Percentiles rank a stretch among this genome's conserved stretches.
Conservation (phyloP, 2,329 filamentous ascomycete genomes). For the Scytalidium lignicola region DNA sequence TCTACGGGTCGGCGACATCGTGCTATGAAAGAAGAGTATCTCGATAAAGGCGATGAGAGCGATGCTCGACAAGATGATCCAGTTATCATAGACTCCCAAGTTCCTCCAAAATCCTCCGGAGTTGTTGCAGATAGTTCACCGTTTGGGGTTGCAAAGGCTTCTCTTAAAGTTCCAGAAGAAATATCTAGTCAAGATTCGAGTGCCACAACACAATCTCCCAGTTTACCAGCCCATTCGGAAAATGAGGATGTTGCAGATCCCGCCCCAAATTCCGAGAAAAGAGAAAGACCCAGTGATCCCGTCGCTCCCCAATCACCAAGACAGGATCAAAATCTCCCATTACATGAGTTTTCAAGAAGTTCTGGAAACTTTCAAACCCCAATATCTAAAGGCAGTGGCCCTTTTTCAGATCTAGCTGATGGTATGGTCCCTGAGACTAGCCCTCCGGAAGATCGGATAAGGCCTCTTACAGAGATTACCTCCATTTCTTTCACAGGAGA, state of each 20-base stretch:
- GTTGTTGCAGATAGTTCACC: background rate
- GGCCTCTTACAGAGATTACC: conserved; percentile 23
- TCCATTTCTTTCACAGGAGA: conserved; percentile 15
- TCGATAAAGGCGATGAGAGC: conserved; percentile 20
- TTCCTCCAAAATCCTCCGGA: conserved; percentile 1
- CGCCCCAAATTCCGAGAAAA: conserved; percentile 1
- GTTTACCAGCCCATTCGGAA: background rate
- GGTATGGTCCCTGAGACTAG: conserved; percentile 26
- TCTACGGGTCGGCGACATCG: conserved; percentile 17
- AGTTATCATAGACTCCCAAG: conserved; percentile 24
- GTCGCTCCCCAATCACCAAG: background rate
- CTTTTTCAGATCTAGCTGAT: conserved; percentile 7
- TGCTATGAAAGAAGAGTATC: conserved; percentile 20
- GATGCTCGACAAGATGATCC: conserved; percentile 22
- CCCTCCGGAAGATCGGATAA: conserved; percentile 14
- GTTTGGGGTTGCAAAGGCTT: background rate
- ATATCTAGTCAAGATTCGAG: background rate
- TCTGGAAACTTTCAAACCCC: background rate
- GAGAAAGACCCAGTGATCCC: conserved; percentile 1
- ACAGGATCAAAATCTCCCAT: conserved; percentile 4
- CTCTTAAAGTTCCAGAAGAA: background rate
- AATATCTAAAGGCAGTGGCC: background rate
- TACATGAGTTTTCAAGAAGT: conserved; percentile 14
- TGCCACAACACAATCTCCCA: background rate
- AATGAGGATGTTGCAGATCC: background rate